Conservation (phyloP, 148 eudicot species). For the Rhododendron vialii region DNA sequence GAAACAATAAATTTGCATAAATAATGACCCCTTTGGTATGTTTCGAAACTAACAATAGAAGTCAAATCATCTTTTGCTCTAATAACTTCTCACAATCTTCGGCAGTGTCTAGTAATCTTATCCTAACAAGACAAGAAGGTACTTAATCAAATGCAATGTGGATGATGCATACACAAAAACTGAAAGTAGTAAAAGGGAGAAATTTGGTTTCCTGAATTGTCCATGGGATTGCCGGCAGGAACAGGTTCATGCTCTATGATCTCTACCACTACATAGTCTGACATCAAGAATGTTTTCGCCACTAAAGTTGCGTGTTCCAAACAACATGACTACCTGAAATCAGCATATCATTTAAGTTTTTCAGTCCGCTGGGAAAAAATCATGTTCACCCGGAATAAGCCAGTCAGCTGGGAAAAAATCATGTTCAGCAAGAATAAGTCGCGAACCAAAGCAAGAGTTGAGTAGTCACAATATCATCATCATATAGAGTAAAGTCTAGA, state of each 20-base stretch:
- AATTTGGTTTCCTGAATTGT: constrained; percentile 35
- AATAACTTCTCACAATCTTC: not conserved
- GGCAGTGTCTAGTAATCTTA: not conserved
- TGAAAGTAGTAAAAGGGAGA: not conserved
- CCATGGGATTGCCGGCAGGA: constrained; percentile 46
- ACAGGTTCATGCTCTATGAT: constrained; percentile 48
- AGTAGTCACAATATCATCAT: too few relatives aligned
- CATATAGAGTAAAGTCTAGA: too few relatives aligned
- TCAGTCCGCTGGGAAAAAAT: too few relatives aligned
- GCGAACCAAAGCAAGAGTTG: too few relatives aligned
- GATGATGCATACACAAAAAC: not conserved
- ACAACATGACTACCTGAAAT: constrained; percentile 64
- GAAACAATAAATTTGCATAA: too few relatives aligned
- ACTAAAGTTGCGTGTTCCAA: constrained; percentile 65
- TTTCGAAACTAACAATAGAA: too few relatives aligned
- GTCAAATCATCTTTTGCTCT: too few relatives aligned
- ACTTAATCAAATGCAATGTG: not conserved
- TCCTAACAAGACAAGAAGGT: not conserved
- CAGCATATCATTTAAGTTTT: too few relatives aligned
- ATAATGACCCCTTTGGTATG: too few relatives aligned
- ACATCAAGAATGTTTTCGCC: constrained; percentile 56
- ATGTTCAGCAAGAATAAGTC: too few relatives aligned
- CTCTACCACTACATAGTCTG: constrained; percentile 64
- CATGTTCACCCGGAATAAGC: too few relatives aligned
- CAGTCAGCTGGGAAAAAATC: too few relatives aligned